These are phyloP conservation scores for Streptanthus diversifolius DNA, from an alignment of 345 rosid species.

Conservation along the genomic window DNA sequence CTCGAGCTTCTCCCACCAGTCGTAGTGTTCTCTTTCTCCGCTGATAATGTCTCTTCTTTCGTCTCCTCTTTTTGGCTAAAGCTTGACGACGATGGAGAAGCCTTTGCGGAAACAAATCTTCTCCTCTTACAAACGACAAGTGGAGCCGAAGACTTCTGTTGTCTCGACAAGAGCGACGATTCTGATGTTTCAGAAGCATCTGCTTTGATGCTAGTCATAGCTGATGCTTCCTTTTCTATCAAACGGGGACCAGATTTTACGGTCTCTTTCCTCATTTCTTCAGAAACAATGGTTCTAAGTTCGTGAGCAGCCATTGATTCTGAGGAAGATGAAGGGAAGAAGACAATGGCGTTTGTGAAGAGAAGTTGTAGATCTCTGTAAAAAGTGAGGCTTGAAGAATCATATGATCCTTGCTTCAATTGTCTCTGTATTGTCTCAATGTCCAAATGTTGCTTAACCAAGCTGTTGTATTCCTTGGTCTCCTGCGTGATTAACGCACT, in stretches of 20 bases:
- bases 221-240: conserved; percentile 11
- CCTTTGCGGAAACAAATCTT: conserved; percentile 47
- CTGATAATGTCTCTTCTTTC: conserved; percentile 34
- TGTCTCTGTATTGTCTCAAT: conserved; percentile 48
- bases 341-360: conserved; percentile 55
- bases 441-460: conserved; percentile 61
- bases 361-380: conserved; percentile 68
- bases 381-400: conserved; percentile 40
- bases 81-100: conserved; percentile 42
- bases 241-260: conserved; percentile 22
- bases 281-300: conserved; percentile 42
- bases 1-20: conserved; percentile 63
- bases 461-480: conserved; percentile 37
- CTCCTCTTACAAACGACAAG: conserved; percentile 57
- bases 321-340: conserved; percentile 49
- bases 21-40: conserved; percentile 42
- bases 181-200: conserved; percentile 47
- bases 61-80: conserved; percentile 39
- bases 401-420: conserved; percentile 47
- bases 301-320: conserved; percentile 52
- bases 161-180: conserved; percentile 40
- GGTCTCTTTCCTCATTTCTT: conserved; percentile 38
- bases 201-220: conserved; percentile 17
- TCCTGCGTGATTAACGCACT: conserved; percentile 37
- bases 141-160: conserved; percentile 43